Base-by-base conservation (phyloP, 805 yeast genomes). In the Alloascoidea africana region DNA sequence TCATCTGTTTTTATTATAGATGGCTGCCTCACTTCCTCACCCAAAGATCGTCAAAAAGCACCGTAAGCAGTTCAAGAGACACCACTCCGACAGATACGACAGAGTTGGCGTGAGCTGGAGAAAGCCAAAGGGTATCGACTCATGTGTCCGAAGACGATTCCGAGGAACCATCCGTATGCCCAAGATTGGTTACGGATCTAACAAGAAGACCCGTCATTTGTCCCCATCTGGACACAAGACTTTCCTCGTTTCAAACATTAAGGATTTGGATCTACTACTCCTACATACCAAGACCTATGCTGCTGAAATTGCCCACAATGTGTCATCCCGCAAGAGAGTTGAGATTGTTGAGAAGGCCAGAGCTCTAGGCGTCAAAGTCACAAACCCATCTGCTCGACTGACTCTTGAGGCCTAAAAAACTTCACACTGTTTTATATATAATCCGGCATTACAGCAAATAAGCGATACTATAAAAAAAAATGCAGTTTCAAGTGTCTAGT, bases 41-140 rank as follows among this genome's bases (percentile, higher is more conserved):
- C 96, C 97, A 73, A 87, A 85, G 89, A 91, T 91, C 72, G 96
- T 89, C 68, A 93, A 91, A 89, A 91, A 91, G 86, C 91, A 87
- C 85, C 13, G 13, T n/a, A 85, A 85, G 78, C 82, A 82, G 80
- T 91, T 91, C 83, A 93, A 87, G 89, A 85, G 99, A 76, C 97
- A 89, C 70, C 98, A 91, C 78, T 86, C 96, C 68, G 99, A 91
- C 81, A 85, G 96, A 73, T 89, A 86, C 74, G 79, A 77, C 79
- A 87, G 99, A 73, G 96, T 91, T 56, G 72, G 84, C 61, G 96
- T 85, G 73, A 80, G 78, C 79, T 93, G 98, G 98, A 91, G 99
- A 85, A 89, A 91, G 76, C 99, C 93, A 74, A 91, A 91, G 84
- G 99, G 99, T 91, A 91, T 91, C 66, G 99, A 91, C 77, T 87